phyloP scores from a whole-genome alignment of 768 basidiomycete species.

The Cystobasidium ongulense region DNA sequence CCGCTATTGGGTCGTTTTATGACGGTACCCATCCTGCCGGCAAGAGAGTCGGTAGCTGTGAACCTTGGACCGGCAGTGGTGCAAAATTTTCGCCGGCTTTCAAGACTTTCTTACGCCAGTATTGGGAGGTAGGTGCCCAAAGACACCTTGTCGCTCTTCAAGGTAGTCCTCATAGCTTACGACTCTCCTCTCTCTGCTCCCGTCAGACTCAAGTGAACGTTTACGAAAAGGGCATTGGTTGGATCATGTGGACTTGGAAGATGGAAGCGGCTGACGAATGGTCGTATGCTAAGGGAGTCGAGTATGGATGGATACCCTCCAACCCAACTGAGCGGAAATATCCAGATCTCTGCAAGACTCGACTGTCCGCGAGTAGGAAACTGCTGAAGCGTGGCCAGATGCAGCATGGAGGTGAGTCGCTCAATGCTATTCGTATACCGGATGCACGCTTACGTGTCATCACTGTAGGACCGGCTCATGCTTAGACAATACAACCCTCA shows the following conservation, averaged over 20 bases:
- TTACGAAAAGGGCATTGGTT: constrained; percentile 44
- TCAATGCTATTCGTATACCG: background rate
- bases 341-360: constrained; percentile 55
- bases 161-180: no score
- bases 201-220: constrained; percentile 63
- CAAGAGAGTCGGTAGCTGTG: constrained; percentile 40
- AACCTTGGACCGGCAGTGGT: constrained; percentile 56
- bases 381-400: background rate
- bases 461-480: background rate
- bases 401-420: background rate
- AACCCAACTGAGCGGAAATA: constrained; percentile 53
- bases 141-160: no score
- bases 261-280: constrained; percentile 72
- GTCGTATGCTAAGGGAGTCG: constrained; percentile 73
- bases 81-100: constrained; percentile 65
- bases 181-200: background rate
- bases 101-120: constrained; percentile 71
- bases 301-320: constrained; percentile 74
- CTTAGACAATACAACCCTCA: no score
- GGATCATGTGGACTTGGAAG: constrained; percentile 43
- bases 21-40: constrained; percentile 44
- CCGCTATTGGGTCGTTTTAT: constrained; percentile 40
- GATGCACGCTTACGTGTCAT: background rate
- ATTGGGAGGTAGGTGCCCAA: constrained; percentile 81
- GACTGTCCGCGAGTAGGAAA: background rate